phyloP scores from a whole-genome alignment of 306 rosid species.

The Vigna mungo region DNA sequence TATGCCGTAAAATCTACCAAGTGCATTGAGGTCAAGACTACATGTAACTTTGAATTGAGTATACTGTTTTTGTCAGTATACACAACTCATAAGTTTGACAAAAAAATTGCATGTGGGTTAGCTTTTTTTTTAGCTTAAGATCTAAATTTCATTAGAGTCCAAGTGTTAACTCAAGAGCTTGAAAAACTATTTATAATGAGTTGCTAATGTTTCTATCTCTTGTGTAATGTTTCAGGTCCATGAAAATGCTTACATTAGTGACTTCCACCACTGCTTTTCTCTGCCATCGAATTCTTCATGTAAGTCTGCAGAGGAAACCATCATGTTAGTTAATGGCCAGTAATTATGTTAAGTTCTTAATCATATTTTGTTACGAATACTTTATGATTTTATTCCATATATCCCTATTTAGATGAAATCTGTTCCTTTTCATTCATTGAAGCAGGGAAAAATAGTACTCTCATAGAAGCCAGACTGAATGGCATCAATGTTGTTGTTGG shows the following conservation, averaged over 20 bases:
- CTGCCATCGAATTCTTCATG: conserved; percentile 79
- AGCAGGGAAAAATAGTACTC: conserved; percentile 61
- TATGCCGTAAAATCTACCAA: neutral
- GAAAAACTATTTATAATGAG: conserved; percentile 17
- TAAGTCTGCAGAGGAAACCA: conserved; percentile 39
- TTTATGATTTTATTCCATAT: conserved; percentile 36
- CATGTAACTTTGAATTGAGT: neutral
- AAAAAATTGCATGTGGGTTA: neutral
- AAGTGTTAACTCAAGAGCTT: conserved; percentile 25
- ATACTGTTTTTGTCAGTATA: conserved; percentile 18
- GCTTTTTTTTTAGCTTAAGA: neutral
- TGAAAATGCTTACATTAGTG: conserved; percentile 92
- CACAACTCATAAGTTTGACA: neutral
- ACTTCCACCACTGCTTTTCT: conserved; percentile 91
- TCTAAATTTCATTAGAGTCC: neutral
- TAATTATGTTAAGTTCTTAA: conserved; percentile 33
- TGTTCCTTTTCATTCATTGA: conserved; percentile 36
- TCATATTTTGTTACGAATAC: neutral
- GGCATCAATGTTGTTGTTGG: conserved; percentile 88
- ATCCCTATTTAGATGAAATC: conserved; percentile 15
- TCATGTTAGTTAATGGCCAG: conserved; percentile 9
- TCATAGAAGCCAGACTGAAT: conserved; percentile 71
- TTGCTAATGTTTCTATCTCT: conserved; percentile 30
- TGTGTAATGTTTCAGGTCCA: conserved; percentile 76
- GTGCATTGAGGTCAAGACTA: neutral